These are phyloP conservation scores for Pleurotus salmoneostramineus DNA, from an alignment of 768 basidiomycete species.

Conservation along the genomic window DNA sequence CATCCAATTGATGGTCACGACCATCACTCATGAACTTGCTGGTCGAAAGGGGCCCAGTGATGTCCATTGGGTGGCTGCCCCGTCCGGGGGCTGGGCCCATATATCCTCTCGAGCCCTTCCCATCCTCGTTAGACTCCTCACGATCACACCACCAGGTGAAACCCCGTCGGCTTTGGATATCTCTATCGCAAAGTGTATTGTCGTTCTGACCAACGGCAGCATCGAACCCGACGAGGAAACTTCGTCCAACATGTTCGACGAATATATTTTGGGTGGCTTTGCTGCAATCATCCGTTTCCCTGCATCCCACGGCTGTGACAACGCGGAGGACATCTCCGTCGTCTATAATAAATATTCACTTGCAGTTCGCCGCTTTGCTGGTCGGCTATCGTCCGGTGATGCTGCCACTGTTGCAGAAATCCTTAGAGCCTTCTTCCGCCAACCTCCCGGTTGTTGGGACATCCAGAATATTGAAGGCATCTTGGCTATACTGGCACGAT, in stretches of 20 bases:
- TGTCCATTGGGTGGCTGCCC: not conserved
- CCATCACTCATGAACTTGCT: conserved; percentile 2
- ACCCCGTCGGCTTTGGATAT: not conserved
- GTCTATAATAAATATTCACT: conserved; percentile 4
- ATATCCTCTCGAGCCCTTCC: conserved; percentile 5
- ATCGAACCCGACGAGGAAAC: not conserved
- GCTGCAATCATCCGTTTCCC: conserved; percentile 7
- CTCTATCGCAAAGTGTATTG: conserved; percentile 4
- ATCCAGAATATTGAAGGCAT: not conserved
- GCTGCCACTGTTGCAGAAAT: not conserved
- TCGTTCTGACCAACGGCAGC: not conserved
- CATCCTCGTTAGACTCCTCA: conserved; percentile 5
- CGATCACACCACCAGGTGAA: not conserved
- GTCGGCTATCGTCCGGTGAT: not conserved
- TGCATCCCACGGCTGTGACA: conserved; percentile 1
- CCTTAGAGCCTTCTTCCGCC: not conserved
- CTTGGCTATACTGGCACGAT: not conserved
- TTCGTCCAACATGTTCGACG: not conserved
- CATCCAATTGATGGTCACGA: not conserved
- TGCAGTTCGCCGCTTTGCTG: not conserved
- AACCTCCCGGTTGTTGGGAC: not conserved
- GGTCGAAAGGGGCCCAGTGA: conserved; percentile 5
- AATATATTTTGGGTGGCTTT: conserved; percentile 5
- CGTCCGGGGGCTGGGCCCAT: conserved; percentile 1
- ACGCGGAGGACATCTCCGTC: not conserved